Conservation (phyloP, 768 basidiomycete genomes). For the Multifurca ochricompacta region DNA sequence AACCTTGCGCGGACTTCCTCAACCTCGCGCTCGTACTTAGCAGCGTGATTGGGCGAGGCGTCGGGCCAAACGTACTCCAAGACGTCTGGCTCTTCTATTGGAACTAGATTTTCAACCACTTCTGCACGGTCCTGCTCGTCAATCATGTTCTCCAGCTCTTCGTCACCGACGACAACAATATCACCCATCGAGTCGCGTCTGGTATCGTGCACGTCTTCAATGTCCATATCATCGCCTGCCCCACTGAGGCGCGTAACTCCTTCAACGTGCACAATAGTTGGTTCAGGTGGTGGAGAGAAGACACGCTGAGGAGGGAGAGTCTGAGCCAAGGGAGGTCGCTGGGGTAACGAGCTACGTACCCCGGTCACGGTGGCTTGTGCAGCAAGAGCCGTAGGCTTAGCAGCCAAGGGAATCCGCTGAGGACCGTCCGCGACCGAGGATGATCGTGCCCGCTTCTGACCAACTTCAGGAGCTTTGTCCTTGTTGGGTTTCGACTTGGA, state of each 20-base stretch:
- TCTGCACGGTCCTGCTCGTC: constrained; percentile 39
- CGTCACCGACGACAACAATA: constrained; percentile 38
- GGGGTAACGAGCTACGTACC: constrained; percentile 19
- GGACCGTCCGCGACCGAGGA: constrained; percentile 56
- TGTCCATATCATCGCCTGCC: constrained; percentile 49
- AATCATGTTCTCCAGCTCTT: constrained; percentile 60
- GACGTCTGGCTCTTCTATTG: constrained; percentile 16
- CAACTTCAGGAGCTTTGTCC: constrained; percentile 41
- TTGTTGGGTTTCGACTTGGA: constrained; percentile 48
- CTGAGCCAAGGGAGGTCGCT: constrained; percentile 27
- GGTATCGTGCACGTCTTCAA: constrained; percentile 36
- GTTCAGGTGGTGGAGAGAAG: constrained; percentile 35
- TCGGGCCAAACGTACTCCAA: constrained; percentile 56
- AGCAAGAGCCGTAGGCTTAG: constrained; percentile 31
- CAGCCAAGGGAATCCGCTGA: constrained; percentile 62
- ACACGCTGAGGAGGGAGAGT: constrained; percentile 34
- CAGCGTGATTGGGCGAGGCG: constrained; percentile 50
- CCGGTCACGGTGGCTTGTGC: constrained; percentile 21
- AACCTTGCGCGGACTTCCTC: constrained; percentile 53
- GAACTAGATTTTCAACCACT: constrained; percentile 36
- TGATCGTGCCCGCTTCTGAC: constrained; percentile 51
- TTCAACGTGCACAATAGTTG: constrained; percentile 31
- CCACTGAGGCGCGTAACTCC: constrained; percentile 9
- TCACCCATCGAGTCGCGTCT: constrained; percentile 36
- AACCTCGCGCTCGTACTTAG: constrained; percentile 54